phyloP scores from a whole-genome alignment of 148 eudicot genomes.

The Diospyros kaki region DNA sequence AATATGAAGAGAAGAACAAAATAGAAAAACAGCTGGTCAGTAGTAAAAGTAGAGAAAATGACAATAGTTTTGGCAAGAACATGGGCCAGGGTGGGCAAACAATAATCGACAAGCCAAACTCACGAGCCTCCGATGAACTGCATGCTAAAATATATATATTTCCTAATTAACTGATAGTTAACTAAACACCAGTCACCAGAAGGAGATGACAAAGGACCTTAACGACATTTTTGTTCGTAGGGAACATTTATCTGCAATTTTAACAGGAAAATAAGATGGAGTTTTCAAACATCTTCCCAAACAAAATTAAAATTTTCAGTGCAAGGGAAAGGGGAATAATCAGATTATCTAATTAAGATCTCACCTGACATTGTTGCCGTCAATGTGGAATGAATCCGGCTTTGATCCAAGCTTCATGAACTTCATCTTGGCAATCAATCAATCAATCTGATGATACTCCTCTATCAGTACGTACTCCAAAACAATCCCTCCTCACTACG shows the following conservation, averaged over 20 bases:
- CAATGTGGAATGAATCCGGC: constrained; percentile 69
- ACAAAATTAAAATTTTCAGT: neutral
- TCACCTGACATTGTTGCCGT: constrained; percentile 59
- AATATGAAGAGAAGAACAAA: neutral
- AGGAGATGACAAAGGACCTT: neutral
- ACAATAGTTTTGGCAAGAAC: constrained; percentile 1
- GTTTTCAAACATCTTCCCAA: neutral
- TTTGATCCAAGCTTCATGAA: constrained; percentile 96
- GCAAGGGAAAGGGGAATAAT: neutral
- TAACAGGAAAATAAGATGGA: neutral
- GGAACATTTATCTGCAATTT: neutral
- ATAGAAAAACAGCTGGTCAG: constrained; percentile 6
- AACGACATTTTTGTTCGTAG: neutral
- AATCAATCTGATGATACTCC: constrained; percentile 25
- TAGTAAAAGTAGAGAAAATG: constrained; percentile 1
- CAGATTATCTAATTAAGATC: constrained; percentile 7
- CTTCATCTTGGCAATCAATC: constrained; percentile 55
- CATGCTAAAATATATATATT: neutral
- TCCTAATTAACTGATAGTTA: neutral
- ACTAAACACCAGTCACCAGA: neutral
- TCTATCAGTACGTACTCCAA: constrained; percentile 13
- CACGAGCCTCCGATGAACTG: neutral
- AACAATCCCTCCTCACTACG: constrained; percentile 19
- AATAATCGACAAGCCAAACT: neutral
- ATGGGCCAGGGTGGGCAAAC: neutral